A percentile compares a stretch with the other conserved stretches of the same genome.
These are phyloP conservation scores for Simplicillium aogashimaense DNA, from an alignment of 2,329 filamentous ascomycete genomes.

Conservation along the genomic window DNA sequence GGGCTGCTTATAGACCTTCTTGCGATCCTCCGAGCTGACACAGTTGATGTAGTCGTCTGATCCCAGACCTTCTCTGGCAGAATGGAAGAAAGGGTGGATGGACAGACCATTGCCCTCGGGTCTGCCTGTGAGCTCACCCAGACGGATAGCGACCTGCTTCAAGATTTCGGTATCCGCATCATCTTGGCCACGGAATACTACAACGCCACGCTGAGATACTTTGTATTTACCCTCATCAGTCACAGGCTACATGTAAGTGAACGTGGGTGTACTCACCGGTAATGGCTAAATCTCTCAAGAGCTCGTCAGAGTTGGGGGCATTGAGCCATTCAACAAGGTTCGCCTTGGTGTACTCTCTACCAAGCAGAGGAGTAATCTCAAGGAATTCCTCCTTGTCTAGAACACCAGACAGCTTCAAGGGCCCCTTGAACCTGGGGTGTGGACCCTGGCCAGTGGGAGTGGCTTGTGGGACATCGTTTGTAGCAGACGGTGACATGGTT, in stretches of 20 bases:
- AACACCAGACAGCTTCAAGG: too few species aligned
- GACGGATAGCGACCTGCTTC: slow-evolving; percentile 46
- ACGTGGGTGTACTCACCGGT: slow-evolving; percentile 30
- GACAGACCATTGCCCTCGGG: slow-evolving; percentile 20
- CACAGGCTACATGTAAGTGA: not conserved
- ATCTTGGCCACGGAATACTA: slow-evolving; percentile 54
- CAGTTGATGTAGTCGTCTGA: too few species aligned
- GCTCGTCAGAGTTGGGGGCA: slow-evolving; percentile 41
- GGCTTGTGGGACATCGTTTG: too few species aligned
- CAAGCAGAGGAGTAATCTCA: slow-evolving; percentile 10
- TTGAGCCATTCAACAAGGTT: slow-evolving; percentile 43
- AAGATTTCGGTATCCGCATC: slow-evolving; percentile 47
- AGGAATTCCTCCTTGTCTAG: too few species aligned
- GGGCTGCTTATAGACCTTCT: too few species aligned
- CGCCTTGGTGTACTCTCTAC: slow-evolving; percentile 35
- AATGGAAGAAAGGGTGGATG: too few species aligned
- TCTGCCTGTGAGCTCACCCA: slow-evolving; percentile 50
- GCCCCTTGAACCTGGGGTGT: too few species aligned
- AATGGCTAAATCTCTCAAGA: slow-evolving; percentile 51
- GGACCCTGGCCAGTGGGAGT: too few species aligned
- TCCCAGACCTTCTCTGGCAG: too few species aligned
- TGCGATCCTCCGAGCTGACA: too few species aligned
- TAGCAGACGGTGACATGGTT: too few species aligned
- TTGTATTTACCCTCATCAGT: not conserved
- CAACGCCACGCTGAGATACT: slow-evolving; percentile 55